These are phyloP conservation scores for Suaeda aralocaspica DNA, from an alignment of 148 eudicot genomes.

Conservation along the genomic window DNA sequence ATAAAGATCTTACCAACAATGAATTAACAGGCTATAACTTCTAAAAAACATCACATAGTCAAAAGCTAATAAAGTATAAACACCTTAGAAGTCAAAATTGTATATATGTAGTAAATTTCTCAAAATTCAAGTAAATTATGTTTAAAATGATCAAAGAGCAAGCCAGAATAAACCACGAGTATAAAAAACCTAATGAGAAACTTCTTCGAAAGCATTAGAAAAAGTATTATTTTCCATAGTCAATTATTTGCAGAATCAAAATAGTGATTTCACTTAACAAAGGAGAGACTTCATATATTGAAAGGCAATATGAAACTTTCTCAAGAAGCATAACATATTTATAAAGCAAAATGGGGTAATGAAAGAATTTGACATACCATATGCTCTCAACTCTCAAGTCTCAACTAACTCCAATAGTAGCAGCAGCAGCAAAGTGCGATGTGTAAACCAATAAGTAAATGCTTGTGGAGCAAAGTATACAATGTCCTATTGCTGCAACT, in stretches of 20 bases:
- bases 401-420: constrained; percentile 13
- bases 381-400: constrained; percentile 10
- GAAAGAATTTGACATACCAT: constrained; percentile 15
- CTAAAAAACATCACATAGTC: neutral
- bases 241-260: neutral
- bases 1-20: neutral
- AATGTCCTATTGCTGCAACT: constrained; percentile 19
- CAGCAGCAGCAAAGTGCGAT: constrained; percentile 15
- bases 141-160: neutral
- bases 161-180: neutral
- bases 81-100: neutral
- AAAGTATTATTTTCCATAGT: neutral
- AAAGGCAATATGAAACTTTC: constrained; percentile 14
- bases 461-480: constrained; percentile 11
- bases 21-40: neutral
- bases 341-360: neutral
- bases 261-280: neutral
- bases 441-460: constrained; percentile 12
- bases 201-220: neutral
- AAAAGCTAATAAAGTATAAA: neutral
- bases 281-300: neutral
- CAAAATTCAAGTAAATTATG: neutral
- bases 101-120: neutral
- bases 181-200: neutral
- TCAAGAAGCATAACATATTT: neutral